Conservation (phyloP, 2,329 filamentous ascomycete species). For the Pyrenophora tritici-repentis region DNA sequence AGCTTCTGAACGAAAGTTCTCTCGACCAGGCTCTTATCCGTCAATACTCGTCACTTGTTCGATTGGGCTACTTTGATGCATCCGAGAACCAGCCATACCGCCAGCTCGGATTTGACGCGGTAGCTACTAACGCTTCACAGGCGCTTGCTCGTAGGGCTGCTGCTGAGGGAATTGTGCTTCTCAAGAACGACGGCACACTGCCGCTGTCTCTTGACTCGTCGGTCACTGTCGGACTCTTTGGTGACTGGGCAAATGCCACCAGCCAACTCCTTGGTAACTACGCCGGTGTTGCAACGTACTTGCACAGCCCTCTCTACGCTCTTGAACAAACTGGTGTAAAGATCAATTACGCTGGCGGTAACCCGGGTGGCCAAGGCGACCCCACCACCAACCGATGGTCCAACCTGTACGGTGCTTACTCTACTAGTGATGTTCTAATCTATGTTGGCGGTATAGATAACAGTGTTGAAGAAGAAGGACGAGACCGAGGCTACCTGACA, state of each 20-base stretch:
- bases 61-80: conserved; percentile 55
- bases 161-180: conserved; percentile 55
- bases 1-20: conserved; percentile 46
- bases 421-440: conserved; percentile 58
- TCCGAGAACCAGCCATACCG: conserved; percentile 30
- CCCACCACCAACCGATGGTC: conserved; percentile 35
- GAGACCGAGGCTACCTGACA: conserved; percentile 57
- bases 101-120: conserved; percentile 38
- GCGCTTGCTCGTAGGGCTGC: conserved; percentile 61
- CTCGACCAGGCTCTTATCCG: conserved; percentile 59
- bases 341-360: conserved; percentile 35
- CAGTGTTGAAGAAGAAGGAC: conserved; percentile 57
- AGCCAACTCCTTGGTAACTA: conserved; percentile 66
- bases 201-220: conserved; percentile 50
- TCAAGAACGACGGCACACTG: conserved; percentile 58
- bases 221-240: conserved; percentile 61
- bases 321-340: conserved; percentile 53
- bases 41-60: conserved; percentile 61
- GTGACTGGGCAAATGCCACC: conserved; percentile 61
- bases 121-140: conserved; percentile 60
- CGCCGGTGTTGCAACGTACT: conserved; percentile 60
- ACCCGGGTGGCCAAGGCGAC: conserved; percentile 32
- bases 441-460: conserved; percentile 63
- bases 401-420: conserved; percentile 15
- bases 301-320: conserved; percentile 59